Evolutionary conservation across 164 flowering plant species (phyloP), one percentile per base, ranked within the genome.

Genomic region (Nymphaea colorata): DNA sequence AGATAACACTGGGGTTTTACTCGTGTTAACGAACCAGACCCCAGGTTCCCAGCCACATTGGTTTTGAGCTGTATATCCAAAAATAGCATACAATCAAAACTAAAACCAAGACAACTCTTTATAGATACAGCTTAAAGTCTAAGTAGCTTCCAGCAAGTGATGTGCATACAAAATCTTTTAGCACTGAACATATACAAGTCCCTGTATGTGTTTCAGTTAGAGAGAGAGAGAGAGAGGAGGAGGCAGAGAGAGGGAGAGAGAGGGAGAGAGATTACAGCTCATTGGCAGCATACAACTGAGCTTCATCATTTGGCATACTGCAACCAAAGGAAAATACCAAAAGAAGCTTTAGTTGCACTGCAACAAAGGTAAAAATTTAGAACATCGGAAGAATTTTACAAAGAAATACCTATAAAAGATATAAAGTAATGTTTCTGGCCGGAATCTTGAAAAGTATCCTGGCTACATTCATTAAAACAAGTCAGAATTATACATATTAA

Each of bases 261-360:
- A 66, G 69, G 36, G 61, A 69, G 70, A 62, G 61, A 41, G 59
- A 88, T 70, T 92, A 92, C 99, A 92, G 82, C 80, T 92, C 97
- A 82, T 86, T 81, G 15, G 99, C 93, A 61, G 98, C 96, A 71
- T 82, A 88, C 72, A 95, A 72, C 74, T 95, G 99, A 18, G 93
- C 96, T 80, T 95, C 98, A 71, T 95, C 99, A 78, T 79, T 95
- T 3, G 99, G 99, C 98, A 95, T 92, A 81, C 99, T 95, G 92
- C 74, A 81, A 36, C 66, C 4, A 60, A 6, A 15, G 45, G 42
- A 68, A 2, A 66, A 62, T n/a, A 59, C 68, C 14, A 59, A 62
- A 57, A 8, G 68, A 41, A n/a, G 6, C 64, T n/a, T 10, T 43
- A 4, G 17, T 62, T 10, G 51, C 16, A 61, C 64, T n/a, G 16